These are phyloP conservation scores for Curvularia spicifera DNA, from an alignment of 2,329 filamentous ascomycete genomes.

Conservation along the genomic window DNA sequence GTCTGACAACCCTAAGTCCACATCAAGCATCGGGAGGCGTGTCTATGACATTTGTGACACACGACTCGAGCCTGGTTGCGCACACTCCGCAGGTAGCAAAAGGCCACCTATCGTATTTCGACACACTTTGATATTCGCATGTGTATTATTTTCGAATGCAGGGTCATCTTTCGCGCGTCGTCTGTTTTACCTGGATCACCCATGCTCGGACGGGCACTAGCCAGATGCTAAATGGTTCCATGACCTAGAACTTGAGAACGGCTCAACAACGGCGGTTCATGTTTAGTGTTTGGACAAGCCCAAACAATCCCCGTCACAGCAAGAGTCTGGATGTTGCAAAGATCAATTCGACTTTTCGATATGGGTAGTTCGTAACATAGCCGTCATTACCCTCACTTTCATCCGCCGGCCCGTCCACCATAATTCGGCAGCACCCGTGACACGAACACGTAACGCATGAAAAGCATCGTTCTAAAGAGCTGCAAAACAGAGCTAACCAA, in stretches of 20 bases:
- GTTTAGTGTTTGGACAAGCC: background rate
- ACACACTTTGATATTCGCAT: background rate
- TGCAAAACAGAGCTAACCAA: background rate
- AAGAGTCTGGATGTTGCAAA: background rate
- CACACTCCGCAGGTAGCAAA: background rate
- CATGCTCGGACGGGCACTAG: background rate
- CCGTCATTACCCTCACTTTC: background rate
- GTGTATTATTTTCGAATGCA: background rate
- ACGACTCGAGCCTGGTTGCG: background rate
- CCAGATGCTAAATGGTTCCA: background rate
- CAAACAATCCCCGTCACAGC: background rate
- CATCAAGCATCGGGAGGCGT: background rate
- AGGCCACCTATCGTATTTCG: background rate
- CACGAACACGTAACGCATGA: constrained; percentile 2
- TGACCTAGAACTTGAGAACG: background rate
- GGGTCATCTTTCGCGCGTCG: background rate
- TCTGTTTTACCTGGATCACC: background rate
- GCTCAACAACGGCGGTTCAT: background rate
- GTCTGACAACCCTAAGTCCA: background rate
- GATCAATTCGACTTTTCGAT: background rate
- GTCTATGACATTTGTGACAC: background rate
- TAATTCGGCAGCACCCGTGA: background rate
- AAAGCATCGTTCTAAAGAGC: constrained; percentile 2
- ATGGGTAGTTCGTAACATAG: background rate
- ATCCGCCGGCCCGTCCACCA: too few species aligned